Evolutionary conservation across 805 yeast genomes (phyloP), one percentile per base, ranked within the genome.

Genomic region (Yamadazyma takamatsuzukensis): DNA sequence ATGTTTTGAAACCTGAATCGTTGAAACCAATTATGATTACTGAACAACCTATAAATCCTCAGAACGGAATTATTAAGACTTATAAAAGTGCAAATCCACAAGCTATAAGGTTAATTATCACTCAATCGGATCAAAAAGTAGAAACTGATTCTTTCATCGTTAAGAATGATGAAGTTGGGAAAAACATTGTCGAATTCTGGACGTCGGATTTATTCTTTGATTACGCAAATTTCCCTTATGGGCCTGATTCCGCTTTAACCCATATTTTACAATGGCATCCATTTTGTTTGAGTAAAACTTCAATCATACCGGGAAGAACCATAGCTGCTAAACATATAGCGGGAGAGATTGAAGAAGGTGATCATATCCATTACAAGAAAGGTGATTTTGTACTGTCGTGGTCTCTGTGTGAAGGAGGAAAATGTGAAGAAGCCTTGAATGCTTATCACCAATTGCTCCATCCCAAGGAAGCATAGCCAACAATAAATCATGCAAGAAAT

Each of bases 231-330:
- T 84, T 84, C 59, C 72, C 73, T 10, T 55, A 56, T 30, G 72
- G 73, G 33, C 82, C 78, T 4, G 77, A 75, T 37, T 69, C 73
- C n/a, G 89, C 93, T 0, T 52, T 90, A 26, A 74, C 85, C n/a
- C 97, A 93, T 54, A 67, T 88, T 27, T 66, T 88, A 45, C 97
- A 87, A 58, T 93, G 97, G 98, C 98, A 90, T 54, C 95, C 96
- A 9, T 76, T 74, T 18, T 61, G 83, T 17, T 67, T 93, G 44
- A 72, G 83, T 34, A 82, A 78, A 49, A 69, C 93, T 3, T 82
- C 87, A 0, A 56, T 90, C 11, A 74, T 93, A 1, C 84, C 87
- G 6, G 45, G 68, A 4, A 59, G 64, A 37, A 53, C 65, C 9
- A 61, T 67, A 12, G 47, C 58, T 29, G 54, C 70, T 4, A 39